phyloP scores from a whole-genome alignment of 2,329 filamentous ascomycete species.

The Fusarium subglutinans region DNA sequence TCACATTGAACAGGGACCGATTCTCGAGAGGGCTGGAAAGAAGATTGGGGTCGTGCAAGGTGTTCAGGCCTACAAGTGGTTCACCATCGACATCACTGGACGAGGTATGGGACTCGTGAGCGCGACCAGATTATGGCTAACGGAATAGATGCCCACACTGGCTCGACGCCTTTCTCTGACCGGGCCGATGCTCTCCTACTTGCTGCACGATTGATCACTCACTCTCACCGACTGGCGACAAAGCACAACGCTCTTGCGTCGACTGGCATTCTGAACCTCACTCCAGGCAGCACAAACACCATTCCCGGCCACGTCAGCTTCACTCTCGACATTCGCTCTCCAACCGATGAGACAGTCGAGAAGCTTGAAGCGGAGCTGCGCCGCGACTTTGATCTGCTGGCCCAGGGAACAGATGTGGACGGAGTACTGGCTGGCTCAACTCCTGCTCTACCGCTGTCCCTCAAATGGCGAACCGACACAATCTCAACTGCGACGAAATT shows the following conservation, averaged over 20 bases:
- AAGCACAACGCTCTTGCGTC: constrained; percentile 41
- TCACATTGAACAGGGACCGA: constrained; percentile 76
- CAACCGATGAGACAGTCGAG: constrained; percentile 61
- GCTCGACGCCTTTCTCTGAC: constrained; percentile 43
- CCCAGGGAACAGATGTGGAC: constrained; percentile 56
- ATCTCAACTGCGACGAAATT: constrained; percentile 69
- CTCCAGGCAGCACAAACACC: constrained; percentile 73
- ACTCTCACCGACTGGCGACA: constrained; percentile 39
- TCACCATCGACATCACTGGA: constrained; percentile 38
- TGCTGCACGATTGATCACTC: constrained; percentile 43
- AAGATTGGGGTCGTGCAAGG: constrained; percentile 35
- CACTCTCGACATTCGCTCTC: constrained; percentile 70
- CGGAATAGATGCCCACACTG: constrained; percentile 45
- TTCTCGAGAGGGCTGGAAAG: constrained; percentile 23
- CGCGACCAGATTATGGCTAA: constrained; percentile 1
- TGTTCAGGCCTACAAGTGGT: constrained; percentile 43
- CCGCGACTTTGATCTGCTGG: constrained; percentile 58
- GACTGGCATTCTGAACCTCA: constrained; percentile 40
- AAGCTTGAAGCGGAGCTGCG: constrained; percentile 58
- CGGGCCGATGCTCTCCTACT: constrained; percentile 46
- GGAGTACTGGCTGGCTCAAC: constrained; percentile 29
- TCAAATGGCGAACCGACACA: constrained; percentile 68
- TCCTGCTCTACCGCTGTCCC: constrained; percentile 59
- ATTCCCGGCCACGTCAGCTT: constrained; percentile 72
- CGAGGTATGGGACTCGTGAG: constrained; percentile 9